phyloP scores from a whole-genome alignment of 495 filamentous ascomycete species.

The Hypoxylon crocopeplum region DNA sequence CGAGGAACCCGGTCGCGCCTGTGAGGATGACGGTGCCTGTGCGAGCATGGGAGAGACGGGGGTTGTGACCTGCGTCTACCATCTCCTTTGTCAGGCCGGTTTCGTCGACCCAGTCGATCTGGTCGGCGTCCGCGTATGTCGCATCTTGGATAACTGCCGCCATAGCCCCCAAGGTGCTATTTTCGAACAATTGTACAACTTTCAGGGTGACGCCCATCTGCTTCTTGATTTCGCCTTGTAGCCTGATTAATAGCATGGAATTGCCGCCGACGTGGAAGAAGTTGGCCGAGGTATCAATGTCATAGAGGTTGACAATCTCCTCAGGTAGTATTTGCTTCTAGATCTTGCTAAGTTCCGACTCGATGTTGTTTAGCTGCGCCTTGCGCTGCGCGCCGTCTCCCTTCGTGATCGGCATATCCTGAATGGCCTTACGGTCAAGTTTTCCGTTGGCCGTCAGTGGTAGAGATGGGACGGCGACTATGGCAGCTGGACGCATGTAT shows the following conservation, averaged over 20 bases:
- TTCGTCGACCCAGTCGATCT: constrained; percentile 17
- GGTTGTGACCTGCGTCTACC: no score
- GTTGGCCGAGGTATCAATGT: constrained; percentile 28
- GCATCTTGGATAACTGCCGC: not conserved
- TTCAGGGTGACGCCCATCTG: not conserved
- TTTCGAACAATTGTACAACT: constrained; percentile 24
- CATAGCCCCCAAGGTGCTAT: constrained; percentile 37
- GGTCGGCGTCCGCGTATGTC: not conserved
- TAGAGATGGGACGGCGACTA: constrained; percentile 18
- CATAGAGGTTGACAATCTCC: constrained; percentile 44
- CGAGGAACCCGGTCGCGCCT: constrained; percentile 45
- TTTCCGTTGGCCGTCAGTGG: constrained; percentile 20
- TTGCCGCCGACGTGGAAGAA: constrained; percentile 49
- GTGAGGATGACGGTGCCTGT: constrained; percentile 32
- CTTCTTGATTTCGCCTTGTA: constrained; percentile 30
- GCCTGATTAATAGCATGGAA: constrained; percentile 40
- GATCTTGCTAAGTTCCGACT: not conserved
- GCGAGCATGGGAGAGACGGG: not conserved
- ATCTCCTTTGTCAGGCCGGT: no score
- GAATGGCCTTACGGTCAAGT: not conserved
- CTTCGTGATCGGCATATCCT: not conserved
- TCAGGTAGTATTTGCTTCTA: not conserved
- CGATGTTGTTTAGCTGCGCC: not conserved
- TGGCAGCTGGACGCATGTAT: constrained; percentile 23
- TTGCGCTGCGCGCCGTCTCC: not conserved